Evolutionary conservation across 768 basidiomycete species (phyloP).

Genomic region (Termitomyces sp.): DNA sequence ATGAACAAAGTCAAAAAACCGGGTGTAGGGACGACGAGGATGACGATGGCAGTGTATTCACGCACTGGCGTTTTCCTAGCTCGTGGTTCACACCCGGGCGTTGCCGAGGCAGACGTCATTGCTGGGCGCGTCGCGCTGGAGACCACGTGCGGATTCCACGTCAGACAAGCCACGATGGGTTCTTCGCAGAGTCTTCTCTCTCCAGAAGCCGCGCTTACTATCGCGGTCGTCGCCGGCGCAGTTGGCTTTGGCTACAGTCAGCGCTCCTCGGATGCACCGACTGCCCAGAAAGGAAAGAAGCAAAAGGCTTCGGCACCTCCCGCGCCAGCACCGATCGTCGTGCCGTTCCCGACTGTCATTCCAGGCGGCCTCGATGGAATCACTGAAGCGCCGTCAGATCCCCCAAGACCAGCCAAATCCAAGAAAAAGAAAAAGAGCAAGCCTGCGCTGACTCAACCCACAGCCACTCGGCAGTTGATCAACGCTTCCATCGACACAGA

Average conservation of each 20-base stretch:
- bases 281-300: conserved; percentile 19
- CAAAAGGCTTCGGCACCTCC: not conserved
- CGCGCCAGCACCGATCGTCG: conserved; percentile 12
- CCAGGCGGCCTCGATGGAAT: conserved; percentile 39
- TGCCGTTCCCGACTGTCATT: conserved; percentile 31
- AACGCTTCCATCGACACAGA: conserved; percentile 43
- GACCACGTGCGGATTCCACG: no score
- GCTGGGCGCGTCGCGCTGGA: no score
- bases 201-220: conserved; percentile 30
- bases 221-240: conserved; percentile 33
- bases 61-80: no score
- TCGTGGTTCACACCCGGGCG: no score
- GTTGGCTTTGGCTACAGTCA: conserved; percentile 34
- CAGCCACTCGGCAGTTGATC: conserved; percentile 9
- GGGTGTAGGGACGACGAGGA: no score
- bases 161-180: no score
- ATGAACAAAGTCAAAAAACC: no score
- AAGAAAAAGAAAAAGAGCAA: conserved; percentile 33
- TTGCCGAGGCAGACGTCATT: no score
- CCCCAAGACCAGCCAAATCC: conserved; percentile 8
- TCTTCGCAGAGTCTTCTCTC: conserved; percentile 38
- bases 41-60: no score
- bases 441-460: no score
- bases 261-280: not conserved
- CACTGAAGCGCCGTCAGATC: not conserved